Percentiles rank a stretch among this genome's conserved stretches.
These are phyloP conservation scores for Mortierella sp. DNA, from an alignment of 371 early-diverging fungal genomes.

Conservation along the genomic window DNA sequence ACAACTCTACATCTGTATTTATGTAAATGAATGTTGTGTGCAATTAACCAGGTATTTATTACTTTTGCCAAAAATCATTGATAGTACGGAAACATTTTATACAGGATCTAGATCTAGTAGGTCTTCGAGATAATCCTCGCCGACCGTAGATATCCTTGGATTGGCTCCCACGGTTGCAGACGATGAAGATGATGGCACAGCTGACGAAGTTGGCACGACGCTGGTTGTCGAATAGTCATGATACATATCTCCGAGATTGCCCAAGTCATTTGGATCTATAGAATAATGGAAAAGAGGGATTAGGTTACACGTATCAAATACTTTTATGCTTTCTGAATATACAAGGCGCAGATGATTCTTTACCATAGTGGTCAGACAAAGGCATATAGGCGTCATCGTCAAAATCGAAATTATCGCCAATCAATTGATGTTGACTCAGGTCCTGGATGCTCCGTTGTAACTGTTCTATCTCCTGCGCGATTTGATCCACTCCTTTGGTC, in stretches of 20 bases:
- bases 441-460: slow-evolving; percentile 37
- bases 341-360: background rate
- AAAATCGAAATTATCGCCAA: slow-evolving; percentile 22
- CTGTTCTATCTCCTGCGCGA: slow-evolving; percentile 33
- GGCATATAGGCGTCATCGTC: slow-evolving; percentile 24
- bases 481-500: slow-evolving; percentile 38
- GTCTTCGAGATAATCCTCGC: slow-evolving; percentile 34
- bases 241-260: slow-evolving; percentile 5
- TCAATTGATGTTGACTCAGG: slow-evolving; percentile 24
- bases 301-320: too few relatives aligned
- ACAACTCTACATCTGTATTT: too few relatives aligned
- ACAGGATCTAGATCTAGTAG: slow-evolving; percentile 34
- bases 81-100: background rate
- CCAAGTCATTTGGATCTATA: slow-evolving; percentile 7
- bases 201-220: background rate
- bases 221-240: background rate
- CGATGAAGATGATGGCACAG: background rate
- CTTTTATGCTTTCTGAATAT: too few relatives aligned
- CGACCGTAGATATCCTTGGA: slow-evolving; percentile 37
- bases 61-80: background rate
- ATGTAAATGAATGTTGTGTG: background rate
- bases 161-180: slow-evolving; percentile 17
- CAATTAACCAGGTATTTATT: background rate
- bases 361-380: slow-evolving; percentile 25
- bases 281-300: background rate